Percentiles rank a stretch among this genome's conserved stretches.
These are phyloP conservation scores for Volvox reticuliferus DNA, from an alignment of 139 green algal genomes.

Conservation along the genomic window DNA sequence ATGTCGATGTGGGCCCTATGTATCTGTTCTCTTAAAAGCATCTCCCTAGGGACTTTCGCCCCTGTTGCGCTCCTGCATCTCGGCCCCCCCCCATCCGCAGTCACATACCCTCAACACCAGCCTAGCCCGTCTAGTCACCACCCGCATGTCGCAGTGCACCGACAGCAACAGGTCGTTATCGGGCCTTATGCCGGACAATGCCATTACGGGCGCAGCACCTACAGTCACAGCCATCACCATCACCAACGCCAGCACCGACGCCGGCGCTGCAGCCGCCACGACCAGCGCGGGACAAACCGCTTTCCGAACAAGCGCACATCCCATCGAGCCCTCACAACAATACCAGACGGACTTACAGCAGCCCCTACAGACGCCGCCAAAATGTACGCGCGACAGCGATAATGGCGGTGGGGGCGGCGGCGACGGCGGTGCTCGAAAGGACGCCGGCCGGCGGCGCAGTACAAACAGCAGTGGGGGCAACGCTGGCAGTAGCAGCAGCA, in stretches of 20 bases:
- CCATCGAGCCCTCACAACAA: no score
- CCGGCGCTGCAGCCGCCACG: neutral
- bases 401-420: neutral
- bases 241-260: neutral
- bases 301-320: no score
- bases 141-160: constrained; percentile 22
- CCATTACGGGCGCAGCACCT: neutral
- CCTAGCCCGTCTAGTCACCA: neutral
- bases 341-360: no score
- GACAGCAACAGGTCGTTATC: neutral
- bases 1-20: no score
- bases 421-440: neutral
- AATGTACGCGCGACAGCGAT: no score
- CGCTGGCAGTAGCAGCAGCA: neutral
- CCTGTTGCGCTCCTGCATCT: no score
- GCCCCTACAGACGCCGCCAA: no score
- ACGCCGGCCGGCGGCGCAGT: neutral
- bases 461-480: neutral
- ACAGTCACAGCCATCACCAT: neutral
- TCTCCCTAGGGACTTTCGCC: no score
- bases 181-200: neutral
- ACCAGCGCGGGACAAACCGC: neutral
- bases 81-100: neutral
- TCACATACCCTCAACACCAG: neutral
- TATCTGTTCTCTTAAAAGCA: no score